Evolutionary conservation across 768 basidiomycete species (phyloP), one percentile per base, ranked within the genome.

Genomic region (Leccinum disarticulatum): DNA sequence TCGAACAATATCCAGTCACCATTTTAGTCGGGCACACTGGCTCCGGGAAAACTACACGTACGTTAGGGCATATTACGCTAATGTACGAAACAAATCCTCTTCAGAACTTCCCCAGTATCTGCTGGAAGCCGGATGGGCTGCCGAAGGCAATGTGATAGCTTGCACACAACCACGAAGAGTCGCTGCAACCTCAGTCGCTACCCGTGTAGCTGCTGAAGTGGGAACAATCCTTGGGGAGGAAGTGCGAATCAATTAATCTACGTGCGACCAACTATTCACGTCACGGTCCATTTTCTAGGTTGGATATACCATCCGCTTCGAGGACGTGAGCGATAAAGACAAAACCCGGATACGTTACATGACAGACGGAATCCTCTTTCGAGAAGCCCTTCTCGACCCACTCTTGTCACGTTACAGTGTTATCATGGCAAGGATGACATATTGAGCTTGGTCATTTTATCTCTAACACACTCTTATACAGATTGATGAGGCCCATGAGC

Each of bases 321-420:
- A 99, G 72, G 93, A 97, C 65, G 86, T 96, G 55, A 91, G 88
- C 67, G 84, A 83, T 70, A 93, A 91, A 66, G 84, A 89, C 30
- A 80, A 85, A 55, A 98, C 97, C 2, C 83, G 92, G 28, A 92
- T 99, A 72, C 82, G 94, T 46, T 99, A 98, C 73, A 83, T 98
- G 85, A 99, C 97, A 33, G 97, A 99, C 72, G 97, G 97, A 49
- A 95, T 98, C 87, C 86, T 99, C 38, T 98, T 98, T 72, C 85
- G 95, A 60, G 95, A 98, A 76, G 88, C 89, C 25, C 82, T 98
- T 67, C 79, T 95, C 38, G 96, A 99, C 70, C 97, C 97, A 17
- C 74, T 98, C 30, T 80, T 99, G 54, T 93, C 89, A 70, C 87
- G 88, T 27, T 98, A 95, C 68, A 96, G 93, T 68, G 93, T 95